Conservation (phyloP, 1,284 basidiomycete species). For the Coriolopsis trogii region DNA sequence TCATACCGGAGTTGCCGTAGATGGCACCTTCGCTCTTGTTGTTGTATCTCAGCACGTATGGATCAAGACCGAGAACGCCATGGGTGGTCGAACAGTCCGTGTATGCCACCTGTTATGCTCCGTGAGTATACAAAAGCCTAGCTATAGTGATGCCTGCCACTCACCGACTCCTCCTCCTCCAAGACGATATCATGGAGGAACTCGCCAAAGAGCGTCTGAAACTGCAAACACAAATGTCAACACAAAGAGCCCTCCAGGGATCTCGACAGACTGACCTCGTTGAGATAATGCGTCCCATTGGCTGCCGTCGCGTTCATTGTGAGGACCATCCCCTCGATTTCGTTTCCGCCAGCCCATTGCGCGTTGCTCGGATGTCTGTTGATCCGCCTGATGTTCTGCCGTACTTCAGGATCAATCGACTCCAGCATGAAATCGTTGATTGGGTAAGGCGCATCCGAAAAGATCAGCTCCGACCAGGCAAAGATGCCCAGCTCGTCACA, state of each 20-base stretch:
- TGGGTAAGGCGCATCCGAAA: conserved; percentile 62
- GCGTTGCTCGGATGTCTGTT: conserved; percentile 61
- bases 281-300: conserved; percentile 49
- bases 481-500: conserved; percentile 68
- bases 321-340: conserved; percentile 58
- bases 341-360: conserved; percentile 67
- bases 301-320: conserved; percentile 39
- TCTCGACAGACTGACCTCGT: conserved; percentile 42
- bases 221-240: conserved; percentile 36
- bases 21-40: conserved; percentile 54
- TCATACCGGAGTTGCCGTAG: conserved; percentile 58
- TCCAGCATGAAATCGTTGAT: conserved; percentile 56
- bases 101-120: conserved; percentile 50
- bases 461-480: conserved; percentile 68
- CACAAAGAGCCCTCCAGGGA: background rate
- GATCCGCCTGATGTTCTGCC: conserved; percentile 58
- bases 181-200: conserved; percentile 49
- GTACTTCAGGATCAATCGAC: conserved; percentile 56
- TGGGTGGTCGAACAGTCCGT: conserved; percentile 65
- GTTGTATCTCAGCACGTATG: conserved; percentile 54
- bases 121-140: background rate
- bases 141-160: background rate
- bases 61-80: conserved; percentile 59
- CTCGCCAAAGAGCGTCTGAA: conserved; percentile 53
- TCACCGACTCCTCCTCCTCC: conserved; percentile 54